Evolutionary conservation across 116 monocot genomes (phyloP), one percentile per base, ranked within the genome.

Genomic region (Iris pallida): DNA sequence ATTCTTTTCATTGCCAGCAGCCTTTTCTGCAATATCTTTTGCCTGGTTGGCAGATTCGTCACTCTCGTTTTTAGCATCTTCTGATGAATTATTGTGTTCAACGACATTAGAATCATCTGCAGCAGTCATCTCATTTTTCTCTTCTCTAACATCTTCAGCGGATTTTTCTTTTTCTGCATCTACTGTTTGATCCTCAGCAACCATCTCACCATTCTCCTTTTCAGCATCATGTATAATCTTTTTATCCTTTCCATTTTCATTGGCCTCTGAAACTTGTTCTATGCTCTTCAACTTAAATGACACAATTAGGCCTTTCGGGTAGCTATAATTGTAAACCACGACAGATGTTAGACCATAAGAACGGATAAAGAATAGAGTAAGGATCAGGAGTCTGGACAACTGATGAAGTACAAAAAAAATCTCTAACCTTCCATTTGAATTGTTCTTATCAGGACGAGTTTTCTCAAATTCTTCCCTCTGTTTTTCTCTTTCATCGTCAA

Each of bases 271-370:
- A 43, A 52, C 53, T 16, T 71, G 74, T 20, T n/a, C 8, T 47
- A 65, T 66, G 10, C 47, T 75, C 61, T 82, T 92, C 73, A 97
- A 71, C 71, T 87, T 83, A 63, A 97, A 97, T 47, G 80, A 48
- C 71, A 97, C 68, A 64, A 97, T 85, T 45, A 90, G 64, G 13
- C 97, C 97, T 74, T 82, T 97, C 16, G 85, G 92, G 54, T 92
- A 97, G 74, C 90, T 90, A 71, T 55, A 4, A 64, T 19, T 47
- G 47, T 64, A 61, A 44, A 43, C 0, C n/a, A 61, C 16, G 12
- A 7, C 0, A 61, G 45, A 42, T 5, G 14, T 60, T 18, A 44
- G 7, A 0, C 30, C 30, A 30, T 30, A 30, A 30, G 30, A 0
- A 30, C 30, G 3, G 30, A 30, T 30, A 30, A 30, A 30, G 30